Evolutionary conservation across 352 stramenopile genomes (phyloP), one percentile per base, ranked within the genome.

Genomic region (Sclerospora graminicola): DNA sequence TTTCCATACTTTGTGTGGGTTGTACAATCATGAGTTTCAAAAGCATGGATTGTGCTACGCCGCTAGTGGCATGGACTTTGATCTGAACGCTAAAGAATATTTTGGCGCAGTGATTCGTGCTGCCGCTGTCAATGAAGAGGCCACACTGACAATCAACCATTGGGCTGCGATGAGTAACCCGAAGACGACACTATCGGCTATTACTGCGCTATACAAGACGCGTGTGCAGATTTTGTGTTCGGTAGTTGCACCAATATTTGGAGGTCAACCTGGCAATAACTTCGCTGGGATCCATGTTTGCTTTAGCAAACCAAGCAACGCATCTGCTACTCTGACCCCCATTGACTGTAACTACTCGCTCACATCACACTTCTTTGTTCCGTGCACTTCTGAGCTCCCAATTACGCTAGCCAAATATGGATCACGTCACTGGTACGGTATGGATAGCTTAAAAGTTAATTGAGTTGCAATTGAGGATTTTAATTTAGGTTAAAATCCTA

Each of bases 21-120:
- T 86, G 27, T 91, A 89, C 72, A 84, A 91, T 61, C 76, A 91
- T 57, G 76, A 89, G 62, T 89, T 91, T 61, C 79, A 91, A 60
- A 91, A 91, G 59, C 79, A 91, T 50, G 76, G 79, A 19, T 53
- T 88, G 28, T 91, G 79, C 69, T 91, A 82, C 54, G 66, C 63
- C 20, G 73, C 78, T 4, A 62, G 69, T 23, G 66, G 42, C 8
- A 18, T 23, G 7, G 56, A 71, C 49, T 68, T 63, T 32, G 45
- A 61, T 18, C 11, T 24, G 8, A 59, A 41, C 28, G 60, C 66
- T 19, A 35, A 40, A 3, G 31, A 54, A 29, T 79, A 72, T 45
- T 75, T 78, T 20, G 30, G 45, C 13, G 55, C 54, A 0, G 37
- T 53, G 9, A 30, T 79, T 9, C 44, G 47, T 4, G 57, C 61